These are phyloP conservation scores for Oxytropis ochrocephala DNA, from an alignment of 306 rosid genomes.

Conservation along the genomic window DNA sequence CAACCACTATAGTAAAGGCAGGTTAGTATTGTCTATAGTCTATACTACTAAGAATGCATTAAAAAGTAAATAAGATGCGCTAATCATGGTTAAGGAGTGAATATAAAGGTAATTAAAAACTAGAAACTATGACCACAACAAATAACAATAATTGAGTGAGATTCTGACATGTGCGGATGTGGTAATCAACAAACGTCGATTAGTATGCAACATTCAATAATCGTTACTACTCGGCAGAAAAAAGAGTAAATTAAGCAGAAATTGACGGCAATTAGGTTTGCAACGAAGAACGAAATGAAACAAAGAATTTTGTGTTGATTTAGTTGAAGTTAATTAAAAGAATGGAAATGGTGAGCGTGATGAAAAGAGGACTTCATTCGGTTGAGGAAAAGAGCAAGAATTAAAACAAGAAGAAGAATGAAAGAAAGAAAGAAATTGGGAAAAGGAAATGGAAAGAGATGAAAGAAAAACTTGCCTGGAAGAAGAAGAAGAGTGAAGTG, in stretches of 20 bases:
- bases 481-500: background rate
- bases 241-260: background rate
- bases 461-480: background rate
- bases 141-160: background rate
- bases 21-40: background rate
- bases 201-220: too few relatives aligned
- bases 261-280: background rate
- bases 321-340: background rate
- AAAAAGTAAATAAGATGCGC: background rate
- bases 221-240: background rate
- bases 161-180: background rate
- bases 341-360: background rate
- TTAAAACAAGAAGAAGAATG: background rate
- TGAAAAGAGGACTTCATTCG: background rate
- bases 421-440: background rate
- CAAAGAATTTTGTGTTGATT: background rate
- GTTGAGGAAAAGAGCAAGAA: background rate
- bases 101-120: background rate
- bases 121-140: background rate
- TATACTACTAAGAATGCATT: background rate
- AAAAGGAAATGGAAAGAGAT: background rate
- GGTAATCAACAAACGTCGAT: background rate
- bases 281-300: background rate
- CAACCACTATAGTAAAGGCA: background rate
- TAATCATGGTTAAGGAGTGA: background rate